Evolutionary conservation across 1,284 basidiomycete genomes (phyloP).

Genomic region (Ganoderma leucocontextum): DNA sequence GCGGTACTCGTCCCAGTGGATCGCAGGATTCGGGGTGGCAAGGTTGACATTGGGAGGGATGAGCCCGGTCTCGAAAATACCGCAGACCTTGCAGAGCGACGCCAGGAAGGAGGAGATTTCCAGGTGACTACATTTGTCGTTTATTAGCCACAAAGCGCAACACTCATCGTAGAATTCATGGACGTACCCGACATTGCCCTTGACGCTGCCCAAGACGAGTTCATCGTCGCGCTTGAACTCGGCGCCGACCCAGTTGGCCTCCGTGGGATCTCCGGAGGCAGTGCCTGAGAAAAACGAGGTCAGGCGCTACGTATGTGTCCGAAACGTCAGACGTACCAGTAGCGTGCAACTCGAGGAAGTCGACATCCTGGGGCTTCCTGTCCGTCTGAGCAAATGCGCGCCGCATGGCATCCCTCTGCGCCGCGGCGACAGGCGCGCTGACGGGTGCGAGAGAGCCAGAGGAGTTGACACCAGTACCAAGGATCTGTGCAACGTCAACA

Average conservation of each 20-base stretch:
- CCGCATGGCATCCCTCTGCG: slow-evolving; percentile 46
- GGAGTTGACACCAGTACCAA: slow-evolving; percentile 50
- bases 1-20: slow-evolving; percentile 46
- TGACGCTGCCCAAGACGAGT: slow-evolving; percentile 53
- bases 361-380: slow-evolving; percentile 47
- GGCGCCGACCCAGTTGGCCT: slow-evolving; percentile 57
- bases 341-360: slow-evolving; percentile 49
- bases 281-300: slow-evolving; percentile 43
- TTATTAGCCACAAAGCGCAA: not conserved
- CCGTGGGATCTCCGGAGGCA: slow-evolving; percentile 56
- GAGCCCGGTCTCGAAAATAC: slow-evolving; percentile 44
- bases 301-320: not conserved
- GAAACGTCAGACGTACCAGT: not conserved
- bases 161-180: not conserved
- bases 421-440: slow-evolving; percentile 47
- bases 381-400: slow-evolving; percentile 41
- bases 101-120: slow-evolving; percentile 51
- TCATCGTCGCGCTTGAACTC: slow-evolving; percentile 43
- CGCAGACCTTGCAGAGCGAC: slow-evolving; percentile 48
- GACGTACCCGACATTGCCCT: slow-evolving; percentile 56
- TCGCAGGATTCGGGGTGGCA: slow-evolving; percentile 44
- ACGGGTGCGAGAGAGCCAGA: slow-evolving; percentile 47
- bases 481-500: slow-evolving; percentile 39
- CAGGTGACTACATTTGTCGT: slow-evolving; percentile 40
- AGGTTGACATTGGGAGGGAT: slow-evolving; percentile 54